Base-by-base conservation (phyloP, 495 filamentous ascomycete genomes). In the Aspergillus baeticus region DNA sequence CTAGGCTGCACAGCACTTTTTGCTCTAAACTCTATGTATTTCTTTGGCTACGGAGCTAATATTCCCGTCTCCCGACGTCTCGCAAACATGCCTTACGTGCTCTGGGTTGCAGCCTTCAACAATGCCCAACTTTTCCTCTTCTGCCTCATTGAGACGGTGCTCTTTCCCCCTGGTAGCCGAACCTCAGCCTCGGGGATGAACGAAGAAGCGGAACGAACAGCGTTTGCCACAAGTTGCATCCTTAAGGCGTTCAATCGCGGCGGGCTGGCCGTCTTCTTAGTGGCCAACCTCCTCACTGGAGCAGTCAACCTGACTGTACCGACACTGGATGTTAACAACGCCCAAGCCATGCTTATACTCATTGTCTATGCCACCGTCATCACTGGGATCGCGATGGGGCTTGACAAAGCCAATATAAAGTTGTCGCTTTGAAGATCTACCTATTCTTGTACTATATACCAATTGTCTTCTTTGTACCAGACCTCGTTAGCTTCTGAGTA, bases 101-200 rank as follows among this genome's bases (percentile, higher is more conserved):
- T 96, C 45, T 99, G 93, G 93, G 87, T 95, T 14, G 76, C 84
- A 11, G 86, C 91, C 6, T 98, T 92, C 78, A 99, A 98, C 68
- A 87, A 81, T 51, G 76, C 73, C 6, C 90, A 96, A 66, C 70
- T 99, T 15, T 76, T 88, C 4, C 73, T 86, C 5, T 97, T 92
- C 67, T 90, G 85, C 64, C 62, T 84, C 31, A 79, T 91, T 13
- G 93, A 98, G 67, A 83, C 78, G 14, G 38, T 89, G 0, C 85
- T 89, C 65, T 96, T 96, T 68, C 89, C 89, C 0, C 71, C 75
- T 3, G 79, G 87, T 21, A 81, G 91, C 66, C 85, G 79, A 41
- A 75, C 82, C 2, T 68, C 65, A 0, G 69, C 82, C 2, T 68
- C 64, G 0, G 69, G 69, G 26, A 72, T 71, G 42, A 66, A 69